Evolutionary conservation across 805 yeast species (phyloP), one percentile per base, ranked within the genome.

Genomic region (Dipodascopsis uninucleata): DNA sequence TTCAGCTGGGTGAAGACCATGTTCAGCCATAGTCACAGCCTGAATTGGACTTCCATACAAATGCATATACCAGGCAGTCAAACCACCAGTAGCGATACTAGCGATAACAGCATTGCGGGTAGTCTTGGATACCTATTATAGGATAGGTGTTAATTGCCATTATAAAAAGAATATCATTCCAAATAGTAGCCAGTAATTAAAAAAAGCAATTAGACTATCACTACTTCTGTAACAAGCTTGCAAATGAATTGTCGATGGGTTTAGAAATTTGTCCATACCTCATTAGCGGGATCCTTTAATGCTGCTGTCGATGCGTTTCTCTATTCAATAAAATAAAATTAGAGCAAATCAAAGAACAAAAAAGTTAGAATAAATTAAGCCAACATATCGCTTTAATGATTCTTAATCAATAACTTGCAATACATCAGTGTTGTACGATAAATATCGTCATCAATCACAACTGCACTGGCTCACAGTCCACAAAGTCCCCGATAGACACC

Each of bases 1-100:
- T 47, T 81, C 81, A 54, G 97, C 96, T 28, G 98, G 82, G 69
- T 93, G 98, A 65, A 93, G 78, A 59, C 98, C 98, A 72, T 93
- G 97, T 74, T 93, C 98, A 58, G 97, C 96, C 57, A 93, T 94
- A 45, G 98, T 89, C 41, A 45, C 45, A 28, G 57, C 57, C 62
- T 78, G 80, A 47, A 96, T 96, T 53, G 87, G 81, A 68, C 81
- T 77, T 24, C 88, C 75, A 67, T 87, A 95, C 62, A 85, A 79
- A 71, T 87, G 87, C 63, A 83, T 71, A 67, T 82, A 84, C 47
- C 93, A 83, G 36, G 94, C 87, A 47, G 86, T 76, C 52, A 85
- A 71, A 57, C 95, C 95, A 47, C 85, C 75, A 40, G 79, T 75
- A 49, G 85, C 86, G 58, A 80, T 82, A 47, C 80, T 71, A 28